Evolutionary conservation across 2,329 filamentous ascomycete genomes (phyloP).

Genomic region (Cercospora sp.): DNA sequence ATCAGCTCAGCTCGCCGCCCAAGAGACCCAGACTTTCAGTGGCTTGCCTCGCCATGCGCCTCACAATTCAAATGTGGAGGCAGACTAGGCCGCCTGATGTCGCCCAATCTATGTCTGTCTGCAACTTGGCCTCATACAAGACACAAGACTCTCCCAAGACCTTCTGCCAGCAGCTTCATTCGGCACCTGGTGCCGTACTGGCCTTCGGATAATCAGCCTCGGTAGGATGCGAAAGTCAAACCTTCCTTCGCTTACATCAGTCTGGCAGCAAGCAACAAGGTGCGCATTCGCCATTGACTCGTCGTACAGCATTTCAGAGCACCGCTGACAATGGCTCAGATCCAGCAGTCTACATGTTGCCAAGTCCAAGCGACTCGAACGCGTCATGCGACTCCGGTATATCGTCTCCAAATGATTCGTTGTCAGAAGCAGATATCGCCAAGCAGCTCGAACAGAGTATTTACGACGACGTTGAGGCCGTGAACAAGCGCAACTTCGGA

Average conservation of each 20-base stretch:
- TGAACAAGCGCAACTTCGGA: conserved; percentile 16
- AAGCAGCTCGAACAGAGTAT: conserved; percentile 15
- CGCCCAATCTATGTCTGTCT: not conserved
- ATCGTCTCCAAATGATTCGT: not conserved
- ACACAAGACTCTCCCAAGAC: not conserved
- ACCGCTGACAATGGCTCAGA: not conserved
- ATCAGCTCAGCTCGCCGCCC: not conserved
- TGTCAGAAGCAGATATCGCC: conserved; percentile 3
- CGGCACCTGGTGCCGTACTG: not conserved
- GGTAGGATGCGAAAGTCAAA: not conserved
- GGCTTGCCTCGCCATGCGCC: not conserved
- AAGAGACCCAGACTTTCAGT: not conserved
- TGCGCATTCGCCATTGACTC: not conserved
- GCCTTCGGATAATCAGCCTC: not conserved
- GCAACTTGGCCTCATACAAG: not conserved
- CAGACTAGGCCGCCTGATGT: not conserved
- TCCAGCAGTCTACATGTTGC: conserved; percentile 1
- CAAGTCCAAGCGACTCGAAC: conserved; percentile 8
- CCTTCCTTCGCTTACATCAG: not conserved
- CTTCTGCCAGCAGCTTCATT: not conserved
- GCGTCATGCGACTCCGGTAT: not conserved
- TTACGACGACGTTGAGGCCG: conserved; percentile 17
- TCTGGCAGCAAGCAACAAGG: not conserved
- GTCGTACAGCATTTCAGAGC: not conserved
- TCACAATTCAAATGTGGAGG: not conserved